phyloP scores from a whole-genome alignment of 2,329 filamentous ascomycete genomes.

The Trichophyton benhamiae region DNA sequence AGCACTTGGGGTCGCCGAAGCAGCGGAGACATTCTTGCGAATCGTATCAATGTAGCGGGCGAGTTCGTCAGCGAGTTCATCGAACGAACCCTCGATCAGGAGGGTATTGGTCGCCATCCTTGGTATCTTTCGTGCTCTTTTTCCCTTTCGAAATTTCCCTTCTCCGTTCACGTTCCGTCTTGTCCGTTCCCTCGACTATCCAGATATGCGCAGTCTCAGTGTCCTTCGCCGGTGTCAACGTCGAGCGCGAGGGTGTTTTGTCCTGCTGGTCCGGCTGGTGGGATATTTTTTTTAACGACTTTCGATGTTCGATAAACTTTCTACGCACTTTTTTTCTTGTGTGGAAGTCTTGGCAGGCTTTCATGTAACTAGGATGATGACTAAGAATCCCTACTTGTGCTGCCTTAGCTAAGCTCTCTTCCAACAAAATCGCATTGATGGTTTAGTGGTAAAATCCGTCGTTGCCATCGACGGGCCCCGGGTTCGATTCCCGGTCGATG shows the following conservation, averaged over 20 bases:
- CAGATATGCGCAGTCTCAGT: neutral
- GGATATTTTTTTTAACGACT: neutral
- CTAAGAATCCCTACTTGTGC: neutral
- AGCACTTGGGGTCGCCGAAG: neutral
- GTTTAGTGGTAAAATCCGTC: neutral
- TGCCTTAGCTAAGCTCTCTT: neutral
- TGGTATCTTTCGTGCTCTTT: neutral
- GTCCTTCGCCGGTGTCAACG: no score
- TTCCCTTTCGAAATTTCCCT: neutral
- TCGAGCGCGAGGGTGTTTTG: no score
- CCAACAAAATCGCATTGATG: neutral
- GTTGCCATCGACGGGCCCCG: neutral
- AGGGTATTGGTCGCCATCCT: constrained; percentile 50
- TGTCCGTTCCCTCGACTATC: neutral
- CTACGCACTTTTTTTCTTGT: neutral
- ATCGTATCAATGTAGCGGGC: constrained; percentile 83
- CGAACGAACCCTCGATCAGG: constrained; percentile 79
- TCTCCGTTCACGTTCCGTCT: neutral
- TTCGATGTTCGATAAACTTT: neutral
- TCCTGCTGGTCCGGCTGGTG: neutral
- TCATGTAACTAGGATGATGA: neutral
- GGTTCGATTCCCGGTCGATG: neutral
- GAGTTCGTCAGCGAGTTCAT: constrained; percentile 88
- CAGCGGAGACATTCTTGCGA: constrained; percentile 43
- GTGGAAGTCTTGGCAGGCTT: neutral